A percentile compares a stretch with the other conserved stretches of the same genome.
phyloP scores from a whole-genome alignment of 495 filamentous ascomycete species.

The Pyrenopolyporus hunteri region DNA sequence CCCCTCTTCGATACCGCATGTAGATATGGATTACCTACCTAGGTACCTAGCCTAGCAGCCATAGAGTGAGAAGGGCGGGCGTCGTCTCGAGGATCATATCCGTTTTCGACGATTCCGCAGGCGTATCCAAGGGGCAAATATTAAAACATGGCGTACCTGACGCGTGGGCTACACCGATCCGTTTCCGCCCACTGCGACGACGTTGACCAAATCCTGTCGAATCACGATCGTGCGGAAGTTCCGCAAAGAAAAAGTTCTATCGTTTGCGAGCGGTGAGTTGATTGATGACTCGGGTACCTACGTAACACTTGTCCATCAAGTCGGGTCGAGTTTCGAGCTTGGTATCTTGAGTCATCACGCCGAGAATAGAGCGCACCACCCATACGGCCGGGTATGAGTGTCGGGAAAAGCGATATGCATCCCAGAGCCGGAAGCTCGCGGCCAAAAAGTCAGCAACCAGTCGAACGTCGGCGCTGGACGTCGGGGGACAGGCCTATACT shows the following conservation, averaged over 20 bases:
- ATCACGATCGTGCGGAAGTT: constrained; percentile 22
- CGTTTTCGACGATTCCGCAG: background rate
- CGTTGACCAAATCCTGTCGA: background rate
- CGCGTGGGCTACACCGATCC: constrained; percentile 15
- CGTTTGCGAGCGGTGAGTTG: constrained; percentile 28
- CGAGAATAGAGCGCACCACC: constrained; percentile 18
- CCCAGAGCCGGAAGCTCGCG: background rate
- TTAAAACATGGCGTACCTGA: background rate
- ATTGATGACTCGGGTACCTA: no score
- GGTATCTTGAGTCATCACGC: constrained; percentile 25
- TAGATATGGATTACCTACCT: background rate
- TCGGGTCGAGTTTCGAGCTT: constrained; percentile 8
- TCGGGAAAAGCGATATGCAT: background rate
- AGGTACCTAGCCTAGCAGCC: background rate
- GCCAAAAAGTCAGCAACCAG: constrained; percentile 10
- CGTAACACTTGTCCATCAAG: constrained; percentile 13
- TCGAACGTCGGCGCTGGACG: background rate
- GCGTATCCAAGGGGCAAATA: background rate
- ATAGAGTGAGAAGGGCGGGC: constrained; percentile 12
- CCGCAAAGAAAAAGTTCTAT: constrained; percentile 7
- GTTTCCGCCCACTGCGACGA: background rate
- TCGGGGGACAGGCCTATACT: background rate
- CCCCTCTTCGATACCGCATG: background rate
- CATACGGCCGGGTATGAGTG: constrained; percentile 2
- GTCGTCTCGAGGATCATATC: background rate